Base-by-base conservation (phyloP, 192 early-diverging fungal species). In the Pilobolus umbonatus region DNA sequence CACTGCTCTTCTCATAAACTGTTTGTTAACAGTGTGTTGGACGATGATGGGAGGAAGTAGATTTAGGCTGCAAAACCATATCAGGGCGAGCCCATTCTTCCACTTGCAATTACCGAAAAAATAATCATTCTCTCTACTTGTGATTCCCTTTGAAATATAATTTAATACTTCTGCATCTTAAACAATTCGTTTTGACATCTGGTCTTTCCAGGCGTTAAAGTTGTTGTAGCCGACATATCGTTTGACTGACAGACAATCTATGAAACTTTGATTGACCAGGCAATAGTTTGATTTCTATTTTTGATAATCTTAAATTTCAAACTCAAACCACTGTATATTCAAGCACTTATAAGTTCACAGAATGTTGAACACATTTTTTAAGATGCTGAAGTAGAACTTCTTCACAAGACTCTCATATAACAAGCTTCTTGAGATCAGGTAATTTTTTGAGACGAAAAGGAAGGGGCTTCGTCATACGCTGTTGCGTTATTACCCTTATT, bases 101-200 rank as follows among this genome's bases (percentile, higher is more conserved):
- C 49, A 51, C 17, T 51, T 32, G 29, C 29, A 32, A 21, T 30
- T 32, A 8, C 29, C 49, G 17, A n/a, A 3, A 21, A 51, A 32
- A 17, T 51, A 51, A 17, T 32, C 29, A 34, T 51, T 32, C 21
- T 10, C n/a, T 51, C 2, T 51, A 1, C 32, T 53, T 53, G 35
- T 24, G 7, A 53, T 9, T 1, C n/a, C 30, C 35, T 53, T 21
- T 24, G 52, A 39, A 38, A 39, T 54, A 38, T 38, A 25, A 22
- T 54, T 54, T 35, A 54, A 15, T 35, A 54, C 52, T 22, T 36
- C 21, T 38, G 52, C 19, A 24, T 54, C 52, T 54, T 25, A 21
- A 6, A 36, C 22, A 21, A 38, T 14, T 38, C 35, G 8, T 53
- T 53, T 54, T 35, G 34, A 14, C 19, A 54, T 54, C 11, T 14